phyloP scores from a whole-genome alignment of 495 filamentous ascomycete species.

The Podospora tetraspora region DNA sequence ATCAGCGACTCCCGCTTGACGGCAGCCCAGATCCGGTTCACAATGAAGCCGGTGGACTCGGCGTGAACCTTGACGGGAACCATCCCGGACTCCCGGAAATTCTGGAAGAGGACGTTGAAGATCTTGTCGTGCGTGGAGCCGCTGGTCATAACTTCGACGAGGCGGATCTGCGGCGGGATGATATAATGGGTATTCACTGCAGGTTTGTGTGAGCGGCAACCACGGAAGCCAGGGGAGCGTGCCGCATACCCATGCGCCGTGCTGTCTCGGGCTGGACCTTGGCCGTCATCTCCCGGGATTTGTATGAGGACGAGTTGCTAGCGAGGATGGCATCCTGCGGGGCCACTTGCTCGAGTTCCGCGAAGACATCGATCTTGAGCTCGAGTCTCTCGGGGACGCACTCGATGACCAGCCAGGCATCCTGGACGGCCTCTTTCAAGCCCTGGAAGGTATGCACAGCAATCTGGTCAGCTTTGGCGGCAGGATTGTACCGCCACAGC shows the following conservation, averaged over 20 bases:
- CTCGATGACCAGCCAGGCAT: conserved; percentile 51
- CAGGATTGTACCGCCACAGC: conserved; percentile 19
- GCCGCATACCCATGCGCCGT: conserved; percentile 22
- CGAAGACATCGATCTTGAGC: conserved; percentile 48
- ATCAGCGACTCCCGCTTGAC: conserved; percentile 49
- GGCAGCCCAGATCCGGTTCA: conserved; percentile 56
- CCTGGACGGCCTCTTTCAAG: conserved; percentile 35
- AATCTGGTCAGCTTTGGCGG: conserved; percentile 9
- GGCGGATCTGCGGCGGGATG: conserved; percentile 45
- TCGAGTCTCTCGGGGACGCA: conserved; percentile 49
- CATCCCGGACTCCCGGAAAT: conserved; percentile 39
- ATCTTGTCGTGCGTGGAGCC: conserved; percentile 43
- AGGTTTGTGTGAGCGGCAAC: not conserved
- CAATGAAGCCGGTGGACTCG: conserved; percentile 53
- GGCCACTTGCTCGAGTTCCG: conserved; percentile 38
- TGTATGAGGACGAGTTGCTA: conserved; percentile 49
- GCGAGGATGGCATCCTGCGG: conserved; percentile 45
- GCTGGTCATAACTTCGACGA: conserved; percentile 54
- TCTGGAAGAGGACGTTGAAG: conserved; percentile 37
- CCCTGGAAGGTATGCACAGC: conserved; percentile 29
- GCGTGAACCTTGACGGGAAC: conserved; percentile 34
- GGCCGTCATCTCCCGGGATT: conserved; percentile 42
- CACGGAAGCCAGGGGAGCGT: not conserved
- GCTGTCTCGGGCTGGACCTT: conserved; percentile 34
- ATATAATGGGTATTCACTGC: conserved; percentile 47